Conservation (phyloP, 148 eudicot genomes). For the Polygonum maritimum region DNA sequence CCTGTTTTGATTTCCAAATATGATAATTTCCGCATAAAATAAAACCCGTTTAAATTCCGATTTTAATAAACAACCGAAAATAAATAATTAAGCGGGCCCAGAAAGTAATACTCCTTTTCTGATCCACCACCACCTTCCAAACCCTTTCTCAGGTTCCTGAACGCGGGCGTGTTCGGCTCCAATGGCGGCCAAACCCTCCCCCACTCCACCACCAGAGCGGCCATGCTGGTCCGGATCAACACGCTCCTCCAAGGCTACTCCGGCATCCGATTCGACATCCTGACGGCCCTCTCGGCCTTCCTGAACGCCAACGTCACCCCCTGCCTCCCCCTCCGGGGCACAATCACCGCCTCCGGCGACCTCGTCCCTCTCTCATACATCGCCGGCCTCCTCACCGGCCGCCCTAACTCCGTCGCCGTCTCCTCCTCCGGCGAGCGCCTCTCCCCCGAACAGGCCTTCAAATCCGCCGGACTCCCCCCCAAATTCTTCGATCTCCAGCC, state of each 20-base stretch:
- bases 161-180: slow-evolving; percentile 76
- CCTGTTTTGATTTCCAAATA: not conserved
- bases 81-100: not conserved
- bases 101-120: not conserved
- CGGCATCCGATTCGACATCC: slow-evolving; percentile 75
- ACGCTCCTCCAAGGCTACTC: slow-evolving; percentile 91
- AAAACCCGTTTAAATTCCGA: no score
- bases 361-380: slow-evolving; percentile 83
- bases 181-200: slow-evolving; percentile 68
- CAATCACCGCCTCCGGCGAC: slow-evolving; percentile 83
- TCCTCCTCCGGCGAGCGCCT: slow-evolving; percentile 54
- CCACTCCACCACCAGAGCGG: slow-evolving; percentile 69
- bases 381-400: slow-evolving; percentile 74
- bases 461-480: slow-evolving; percentile 34
- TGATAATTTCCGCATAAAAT: no score
- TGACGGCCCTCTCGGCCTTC: slow-evolving; percentile 57
- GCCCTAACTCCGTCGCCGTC: slow-evolving; percentile 69
- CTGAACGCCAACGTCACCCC: slow-evolving; percentile 82
- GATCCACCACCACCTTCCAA: no score
- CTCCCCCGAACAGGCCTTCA: slow-evolving; percentile 51
- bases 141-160: slow-evolving; percentile 56
- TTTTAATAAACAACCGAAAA: no score
- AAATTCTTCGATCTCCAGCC: slow-evolving; percentile 76
- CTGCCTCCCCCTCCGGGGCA: slow-evolving; percentile 75
- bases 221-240: slow-evolving; percentile 84